phyloP scores from a whole-genome alignment of 2,329 filamentous ascomycete species.

The Fusarium clavum region DNA sequence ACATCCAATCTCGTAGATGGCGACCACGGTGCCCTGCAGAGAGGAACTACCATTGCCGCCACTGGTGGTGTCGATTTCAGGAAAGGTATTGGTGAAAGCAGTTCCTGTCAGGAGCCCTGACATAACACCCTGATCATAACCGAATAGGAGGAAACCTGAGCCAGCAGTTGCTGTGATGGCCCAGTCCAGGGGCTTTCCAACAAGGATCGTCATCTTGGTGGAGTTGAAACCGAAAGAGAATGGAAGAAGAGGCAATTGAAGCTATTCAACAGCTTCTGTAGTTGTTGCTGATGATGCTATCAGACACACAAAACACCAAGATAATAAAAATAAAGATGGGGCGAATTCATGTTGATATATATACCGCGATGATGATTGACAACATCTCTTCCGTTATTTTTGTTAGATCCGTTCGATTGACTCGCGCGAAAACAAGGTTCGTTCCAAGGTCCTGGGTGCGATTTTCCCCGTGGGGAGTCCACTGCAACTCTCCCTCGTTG shows the following conservation, averaged over 20 bases:
- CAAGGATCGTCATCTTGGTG: conserved; percentile 41
- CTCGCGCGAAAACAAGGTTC: conserved; percentile 33
- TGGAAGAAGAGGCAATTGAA: conserved; percentile 1
- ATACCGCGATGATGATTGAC: conserved; percentile 14
- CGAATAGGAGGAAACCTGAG: conserved; percentile 53
- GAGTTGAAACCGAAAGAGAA: not conserved
- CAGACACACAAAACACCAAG: conserved; percentile 1
- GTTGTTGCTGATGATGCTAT: not conserved
- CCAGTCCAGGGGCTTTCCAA: conserved; percentile 53
- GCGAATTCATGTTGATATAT: conserved; percentile 35
- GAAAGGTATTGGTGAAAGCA: conserved; percentile 50
- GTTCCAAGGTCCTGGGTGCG: conserved; percentile 26
- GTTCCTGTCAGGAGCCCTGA: conserved; percentile 50
- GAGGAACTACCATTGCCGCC: conserved; percentile 56
- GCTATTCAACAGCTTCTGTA: conserved; percentile 21
- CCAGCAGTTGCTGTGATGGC: conserved; percentile 53
- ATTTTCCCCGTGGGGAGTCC: conserved; percentile 25
- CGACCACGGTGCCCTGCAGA: conserved; percentile 58
- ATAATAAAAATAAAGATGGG: conserved; percentile 8
- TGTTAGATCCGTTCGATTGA: conserved; percentile 16
- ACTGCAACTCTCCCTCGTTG: conserved; percentile 1
- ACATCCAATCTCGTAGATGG: conserved; percentile 62
- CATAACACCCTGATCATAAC: conserved; percentile 51
- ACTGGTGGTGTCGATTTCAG: conserved; percentile 52
- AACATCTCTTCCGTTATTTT: not conserved